Conservation (phyloP, 2,329 filamentous ascomycete genomes). For the Dactylellina sp. region DNA sequence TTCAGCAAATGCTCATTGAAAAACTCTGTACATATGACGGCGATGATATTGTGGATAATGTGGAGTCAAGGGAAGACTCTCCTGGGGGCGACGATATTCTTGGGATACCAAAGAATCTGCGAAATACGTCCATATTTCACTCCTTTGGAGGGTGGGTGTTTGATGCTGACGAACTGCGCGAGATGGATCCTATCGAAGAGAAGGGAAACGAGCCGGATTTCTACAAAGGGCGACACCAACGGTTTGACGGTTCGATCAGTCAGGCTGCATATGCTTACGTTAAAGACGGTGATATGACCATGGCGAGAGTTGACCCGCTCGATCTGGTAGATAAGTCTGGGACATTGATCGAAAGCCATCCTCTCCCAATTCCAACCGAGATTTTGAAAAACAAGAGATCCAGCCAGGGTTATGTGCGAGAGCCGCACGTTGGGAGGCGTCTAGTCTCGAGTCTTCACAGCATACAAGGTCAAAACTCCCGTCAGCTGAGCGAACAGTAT, state of each 20-base stretch:
- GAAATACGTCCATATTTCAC: slow-evolving; percentile 38
- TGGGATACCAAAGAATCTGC: not conserved
- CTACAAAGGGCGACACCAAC: not conserved
- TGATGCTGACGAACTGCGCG: slow-evolving; percentile 31
- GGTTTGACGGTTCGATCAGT: slow-evolving; percentile 35
- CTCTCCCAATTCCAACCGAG: slow-evolving; percentile 26
- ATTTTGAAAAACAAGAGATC: slow-evolving; percentile 22
- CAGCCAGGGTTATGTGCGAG: slow-evolving; percentile 14
- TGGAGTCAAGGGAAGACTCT: not conserved
- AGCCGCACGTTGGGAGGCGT: slow-evolving; percentile 14
- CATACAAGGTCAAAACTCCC: slow-evolving; percentile 8
- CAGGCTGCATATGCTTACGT: slow-evolving; percentile 11
- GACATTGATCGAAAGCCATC: slow-evolving; percentile 11
- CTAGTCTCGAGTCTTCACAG: slow-evolving; percentile 33
- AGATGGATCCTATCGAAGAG: slow-evolving; percentile 45
- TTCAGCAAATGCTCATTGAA: slow-evolving; percentile 30
- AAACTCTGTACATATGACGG: slow-evolving; percentile 35
- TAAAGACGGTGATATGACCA: slow-evolving; percentile 6
- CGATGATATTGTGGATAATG: not conserved
- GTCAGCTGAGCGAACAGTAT: slow-evolving; percentile 24
- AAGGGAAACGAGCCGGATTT: slow-evolving; percentile 15
- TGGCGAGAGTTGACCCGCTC: slow-evolving; percentile 34
- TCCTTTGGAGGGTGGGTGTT: slow-evolving; percentile 52
- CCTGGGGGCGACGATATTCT: slow-evolving; percentile 8
- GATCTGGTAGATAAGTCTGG: slow-evolving; percentile 38